Evolutionary conservation across 441 rosid species (phyloP).

Genomic region (Codiaeum variegatum): DNA sequence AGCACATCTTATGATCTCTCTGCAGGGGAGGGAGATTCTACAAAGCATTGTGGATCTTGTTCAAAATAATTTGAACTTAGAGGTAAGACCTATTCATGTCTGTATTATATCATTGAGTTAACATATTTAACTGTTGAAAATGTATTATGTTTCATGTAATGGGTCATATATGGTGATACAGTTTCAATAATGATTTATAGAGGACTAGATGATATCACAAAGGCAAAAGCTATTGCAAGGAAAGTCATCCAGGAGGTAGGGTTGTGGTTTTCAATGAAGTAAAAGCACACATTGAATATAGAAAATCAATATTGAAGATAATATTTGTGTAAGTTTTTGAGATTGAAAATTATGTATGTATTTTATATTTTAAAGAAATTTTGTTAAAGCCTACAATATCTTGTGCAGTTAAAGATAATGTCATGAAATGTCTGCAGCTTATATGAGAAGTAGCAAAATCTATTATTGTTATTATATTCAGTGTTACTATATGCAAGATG

Average conservation of each 20-base stretch:
- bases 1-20: constrained; percentile 20
- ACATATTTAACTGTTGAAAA: constrained; percentile 20
- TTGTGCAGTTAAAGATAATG: not conserved
- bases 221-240: constrained; percentile 69
- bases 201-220: constrained; percentile 73
- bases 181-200: constrained; percentile 98
- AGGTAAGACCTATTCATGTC: constrained; percentile 45
- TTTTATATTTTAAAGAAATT: not conserved
- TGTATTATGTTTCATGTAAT: constrained; percentile 31
- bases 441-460: not conserved
- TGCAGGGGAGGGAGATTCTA: constrained; percentile 94
- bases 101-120: constrained; percentile 15
- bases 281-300: not conserved
- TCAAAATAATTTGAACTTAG: constrained; percentile 79
- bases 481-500: constrained; percentile 14
- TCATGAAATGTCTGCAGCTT: not conserved
- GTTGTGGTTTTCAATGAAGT: constrained; percentile 11
- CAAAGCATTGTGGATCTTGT: constrained; percentile 95
- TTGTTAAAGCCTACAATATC: not conserved
- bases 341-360: not conserved
- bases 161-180: constrained; percentile 97
- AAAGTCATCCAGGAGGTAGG: constrained; percentile 92
- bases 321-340: not conserved
- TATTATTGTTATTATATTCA: constrained; percentile 2
- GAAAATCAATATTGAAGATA: not conserved